Evolutionary conservation across 2,329 filamentous ascomycete species (phyloP), one percentile per base, ranked within the genome.

Genomic region (Fusarium globosum): DNA sequence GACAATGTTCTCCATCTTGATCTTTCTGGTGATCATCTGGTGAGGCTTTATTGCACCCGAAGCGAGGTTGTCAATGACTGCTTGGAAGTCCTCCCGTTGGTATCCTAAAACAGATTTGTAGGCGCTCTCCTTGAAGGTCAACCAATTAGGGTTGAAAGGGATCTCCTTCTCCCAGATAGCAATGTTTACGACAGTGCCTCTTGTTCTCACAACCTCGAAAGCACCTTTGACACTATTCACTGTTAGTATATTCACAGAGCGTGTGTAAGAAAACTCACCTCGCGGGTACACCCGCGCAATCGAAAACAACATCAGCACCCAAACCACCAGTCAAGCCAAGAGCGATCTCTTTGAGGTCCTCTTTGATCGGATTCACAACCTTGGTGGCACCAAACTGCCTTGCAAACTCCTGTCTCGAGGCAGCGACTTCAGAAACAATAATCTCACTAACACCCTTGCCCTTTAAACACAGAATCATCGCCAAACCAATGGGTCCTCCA

Each of bases 111-210:
- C 76, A 3, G 77, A 78, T 20, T 78, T 78, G 13, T 69, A 78
- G 0, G 75, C 58, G 12, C 75, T 77, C 60, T 78, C 77, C 18
- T 77, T 78, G 59, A 69, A 77, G 0, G 77, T 78, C 5, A 78
- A 28, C 77, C 77, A 78, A 81, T 71, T 68, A 4, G 76, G 75
- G 35, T 78, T 79, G 46, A 78, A 78, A 0, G 75, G 77, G 0
- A 78, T 74, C 30, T 78, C 75, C 48, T 78, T 88, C 75, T 90
- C 89, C 88, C 89, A 92, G 7, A 92, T 88, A 0, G 90, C 89
- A n/a, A 92, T 85, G 68, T 92, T 92, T 5, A 92, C 85, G 1
- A 92, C 84, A 0, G 87, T 88, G 0, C 90, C 90, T 41, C 87
- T 83, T 1, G 85, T 83, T 55, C 85, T 83, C 6, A 90, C 86